Evolutionary conservation across 768 basidiomycete genomes (phyloP).

Genomic region (Lepiota brunneoincarnata): DNA sequence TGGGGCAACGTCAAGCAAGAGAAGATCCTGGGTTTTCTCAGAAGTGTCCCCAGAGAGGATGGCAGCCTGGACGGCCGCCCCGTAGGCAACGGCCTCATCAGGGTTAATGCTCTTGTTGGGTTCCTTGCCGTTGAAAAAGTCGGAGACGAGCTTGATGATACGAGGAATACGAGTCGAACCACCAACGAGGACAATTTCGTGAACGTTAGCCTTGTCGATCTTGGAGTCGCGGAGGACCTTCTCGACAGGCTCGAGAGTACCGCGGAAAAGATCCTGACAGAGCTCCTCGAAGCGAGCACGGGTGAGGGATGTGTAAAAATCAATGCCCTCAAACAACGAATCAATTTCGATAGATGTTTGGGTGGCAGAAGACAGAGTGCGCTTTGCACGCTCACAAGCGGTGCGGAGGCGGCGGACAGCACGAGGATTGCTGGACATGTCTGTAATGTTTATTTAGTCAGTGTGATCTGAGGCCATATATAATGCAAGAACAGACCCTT

Average conservation of each 20-base stretch:
- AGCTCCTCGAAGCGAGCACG: slow-evolving; percentile 98
- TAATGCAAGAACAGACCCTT: slow-evolving; percentile 52
- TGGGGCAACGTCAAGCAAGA: slow-evolving; percentile 92
- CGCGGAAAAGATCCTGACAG: slow-evolving; percentile 93
- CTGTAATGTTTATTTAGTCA: slow-evolving; percentile 31
- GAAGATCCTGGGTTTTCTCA: slow-evolving; percentile 94
- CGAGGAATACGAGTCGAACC: slow-evolving; percentile 98
- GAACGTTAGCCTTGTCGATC: slow-evolving; percentile 93
- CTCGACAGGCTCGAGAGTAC: slow-evolving; percentile 93
- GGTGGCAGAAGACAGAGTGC: slow-evolving; percentile 93
- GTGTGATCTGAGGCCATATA: background rate
- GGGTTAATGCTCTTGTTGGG: slow-evolving; percentile 99
- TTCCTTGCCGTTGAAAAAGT: slow-evolving; percentile 99
- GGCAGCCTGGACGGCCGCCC: slow-evolving; percentile 97
- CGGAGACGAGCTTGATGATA: slow-evolving; percentile 95
- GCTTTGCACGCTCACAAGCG: slow-evolving; percentile 98
- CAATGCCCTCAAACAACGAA: slow-evolving; percentile 95
- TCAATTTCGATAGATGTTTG: slow-evolving; percentile 98
- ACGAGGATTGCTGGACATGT: slow-evolving; percentile 88
- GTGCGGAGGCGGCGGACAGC: slow-evolving; percentile 96
- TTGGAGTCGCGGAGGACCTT: slow-evolving; percentile 97
- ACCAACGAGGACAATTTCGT: slow-evolving; percentile 97
- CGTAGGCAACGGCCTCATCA: slow-evolving; percentile 97
- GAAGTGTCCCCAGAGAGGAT: slow-evolving; percentile 98
- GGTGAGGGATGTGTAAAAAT: slow-evolving; percentile 97